Evolutionary conservation across 140 eudicot species (phyloP), one percentile per base, ranked within the genome.

Genomic region (Cichorium intybus): DNA sequence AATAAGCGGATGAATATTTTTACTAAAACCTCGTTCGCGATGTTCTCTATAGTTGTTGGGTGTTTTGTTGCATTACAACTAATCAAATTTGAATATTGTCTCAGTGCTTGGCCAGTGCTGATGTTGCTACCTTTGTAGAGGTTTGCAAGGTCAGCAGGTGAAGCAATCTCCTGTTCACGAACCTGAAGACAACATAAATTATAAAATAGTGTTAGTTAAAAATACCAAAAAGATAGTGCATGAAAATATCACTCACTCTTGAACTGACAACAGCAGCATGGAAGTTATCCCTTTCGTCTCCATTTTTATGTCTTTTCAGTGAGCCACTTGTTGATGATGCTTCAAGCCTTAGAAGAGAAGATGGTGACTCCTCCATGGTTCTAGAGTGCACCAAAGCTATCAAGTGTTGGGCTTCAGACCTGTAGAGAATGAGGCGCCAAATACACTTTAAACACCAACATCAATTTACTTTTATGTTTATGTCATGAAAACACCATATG

Each of bases 131-230:
- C 61, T 77, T 81, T 27, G 79, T 67, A 29, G 93, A 80, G 66
- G 80, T 88, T 93, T 49, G 97, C 97, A 52, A 93, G 84, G 63
- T 93, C 88, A 54, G 93, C 84, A 62, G 97, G 95, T 46, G 99
- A 77, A 46, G 84, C 88, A 61, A 71, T 59, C 49, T 76, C 83
- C 24, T 78, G 93, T 53, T 83, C 76, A 61, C 68, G 67, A 66
- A 77, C 91, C 98, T 87, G 78, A 54, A 46, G 26, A 61, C 64
- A 65, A 61, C 37, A 50, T 26, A n/a, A 50, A 49, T 7, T 12
- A 31, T 37, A 55, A 23, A 50, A 31, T 20, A 24, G 14, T n/a
- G n/a, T n/a, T 20, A 28, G 50, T n/a, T n/a, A n/a, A n/a, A n/a
- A n/a, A n/a, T n/a, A n/a, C n/a, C n/a, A n/a, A n/a, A 17, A 29